Base-by-base conservation (phyloP, 192 early-diverging fungal species). In the Chytriomyces sp. region DNA sequence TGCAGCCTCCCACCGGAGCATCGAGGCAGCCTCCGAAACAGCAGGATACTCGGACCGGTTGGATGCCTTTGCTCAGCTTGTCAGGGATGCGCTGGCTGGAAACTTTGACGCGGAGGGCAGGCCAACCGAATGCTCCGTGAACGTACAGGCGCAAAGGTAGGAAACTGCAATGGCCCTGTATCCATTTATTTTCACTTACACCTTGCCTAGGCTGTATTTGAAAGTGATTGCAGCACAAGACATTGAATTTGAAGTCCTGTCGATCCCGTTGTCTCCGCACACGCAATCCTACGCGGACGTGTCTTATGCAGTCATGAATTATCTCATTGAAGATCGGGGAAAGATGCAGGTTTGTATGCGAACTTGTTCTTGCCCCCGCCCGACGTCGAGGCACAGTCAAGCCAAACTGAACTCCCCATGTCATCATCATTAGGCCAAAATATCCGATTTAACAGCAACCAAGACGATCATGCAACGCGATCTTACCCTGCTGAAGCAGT, bases 181-280 rank as follows among this genome's bases (percentile, higher is more conserved):
- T 26, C 17, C 17, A 12, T 30, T 17, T 28, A 2, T 4, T 19
- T 57, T 57, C 12, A 17, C 30, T 57, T 26, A 1, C 30, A 10
- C 2, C 14, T 3, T 28, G 1, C 2, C 56, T 37, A 68, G 65
- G 32, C 26, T 68, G 25, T 31, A 55, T n/a, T 34, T 68, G 28
- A 68, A 68, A 36, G 65, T 68, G 14, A 68, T 30, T 6, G 65
- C 34, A 1, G 52, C 44, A 25, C 52, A 53, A 10, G 65, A 68
- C 37, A 22, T 68, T 19, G 65, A 68, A 39, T 68, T 68, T 56
- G 65, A 68, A 32, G 55, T 68, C 33, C 49, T 68, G 1, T 68
- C 65, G 10, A 68, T 68, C 52, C 17, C n/a, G 4, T 39, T 68
- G 2, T 22, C 17, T 14, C 22, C 12, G 17, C 65, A 68, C 34